Evolutionary conservation across 2,329 filamentous ascomycete species (phyloP).

Genomic region (Exophiala bonariae): DNA sequence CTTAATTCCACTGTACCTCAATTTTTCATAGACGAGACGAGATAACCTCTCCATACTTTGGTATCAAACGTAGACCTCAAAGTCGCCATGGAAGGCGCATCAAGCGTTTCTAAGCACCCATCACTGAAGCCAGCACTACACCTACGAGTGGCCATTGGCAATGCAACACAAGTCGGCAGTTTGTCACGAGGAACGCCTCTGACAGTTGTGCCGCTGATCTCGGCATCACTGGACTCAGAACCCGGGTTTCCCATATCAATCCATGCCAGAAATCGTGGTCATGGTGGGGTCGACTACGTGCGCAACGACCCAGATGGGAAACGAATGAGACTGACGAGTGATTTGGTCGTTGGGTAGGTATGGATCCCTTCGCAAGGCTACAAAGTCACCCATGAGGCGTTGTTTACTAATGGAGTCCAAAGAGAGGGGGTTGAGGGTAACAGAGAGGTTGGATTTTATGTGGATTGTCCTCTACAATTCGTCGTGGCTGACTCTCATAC

Average conservation of each 20-base stretch:
- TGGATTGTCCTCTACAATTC: background rate
- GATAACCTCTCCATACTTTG: too few relatives aligned
- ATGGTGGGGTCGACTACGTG: slow-evolving; percentile 43
- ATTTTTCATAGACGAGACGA: too few relatives aligned
- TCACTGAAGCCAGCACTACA: slow-evolving; percentile 42
- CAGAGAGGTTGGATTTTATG: slow-evolving; percentile 1
- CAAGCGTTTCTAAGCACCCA: slow-evolving; percentile 38
- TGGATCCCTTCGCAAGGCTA: background rate
- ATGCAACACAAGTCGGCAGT: slow-evolving; percentile 27
- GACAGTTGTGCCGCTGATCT: slow-evolving; percentile 41
- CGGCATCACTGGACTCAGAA: slow-evolving; percentile 38
- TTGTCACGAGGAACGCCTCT: slow-evolving; percentile 36
- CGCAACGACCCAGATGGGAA: slow-evolving; percentile 40
- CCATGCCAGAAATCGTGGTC: slow-evolving; percentile 38
- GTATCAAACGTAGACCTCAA: too few relatives aligned
- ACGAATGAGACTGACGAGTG: slow-evolving; percentile 41
- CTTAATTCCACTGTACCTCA: too few relatives aligned
- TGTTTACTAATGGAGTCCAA: background rate
- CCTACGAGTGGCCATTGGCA: slow-evolving; percentile 32
- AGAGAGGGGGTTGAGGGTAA: background rate
- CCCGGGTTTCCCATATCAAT: slow-evolving; percentile 36
- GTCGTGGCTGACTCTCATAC: background rate
- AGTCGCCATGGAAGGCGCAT: slow-evolving; percentile 1
- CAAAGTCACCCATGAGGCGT: too few relatives aligned
- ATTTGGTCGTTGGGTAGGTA: slow-evolving; percentile 40